Percentiles rank a stretch among this genome's conserved stretches.
These are phyloP conservation scores for Parascedosporium putredinis DNA, from an alignment of 2,329 filamentous ascomycete genomes.

Conservation along the genomic window DNA sequence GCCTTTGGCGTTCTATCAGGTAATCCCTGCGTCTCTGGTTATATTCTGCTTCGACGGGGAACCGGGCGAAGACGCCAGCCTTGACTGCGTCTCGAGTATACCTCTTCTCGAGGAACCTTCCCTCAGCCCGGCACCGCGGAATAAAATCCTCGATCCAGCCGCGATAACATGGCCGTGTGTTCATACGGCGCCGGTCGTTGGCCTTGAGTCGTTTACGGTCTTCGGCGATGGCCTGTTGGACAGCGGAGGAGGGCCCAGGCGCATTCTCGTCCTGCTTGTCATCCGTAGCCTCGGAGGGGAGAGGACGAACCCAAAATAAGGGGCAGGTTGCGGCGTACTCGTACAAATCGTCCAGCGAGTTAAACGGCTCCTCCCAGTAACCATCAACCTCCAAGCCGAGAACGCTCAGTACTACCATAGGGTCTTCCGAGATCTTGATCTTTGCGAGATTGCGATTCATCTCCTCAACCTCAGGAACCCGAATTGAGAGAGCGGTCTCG, in stretches of 20 bases:
- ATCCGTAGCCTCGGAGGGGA: neutral
- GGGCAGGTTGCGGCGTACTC: conserved; percentile 47
- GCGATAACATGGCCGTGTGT: conserved; percentile 44
- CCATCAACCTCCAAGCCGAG: conserved; percentile 41
- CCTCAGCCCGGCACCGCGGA: conserved; percentile 35
- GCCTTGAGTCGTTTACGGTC: conserved; percentile 30
- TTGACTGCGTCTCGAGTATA: conserved; percentile 35
- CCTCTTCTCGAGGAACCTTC: conserved; percentile 20
- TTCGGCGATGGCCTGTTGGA: conserved; percentile 20
- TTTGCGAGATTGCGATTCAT: conserved; percentile 44
- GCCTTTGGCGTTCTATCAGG: conserved; percentile 26
- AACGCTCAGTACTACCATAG: conserved; percentile 47
- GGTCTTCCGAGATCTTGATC: conserved; percentile 50
- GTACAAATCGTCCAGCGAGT: conserved; percentile 44
- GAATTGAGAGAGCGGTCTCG: conserved; percentile 52
- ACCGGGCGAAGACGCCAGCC: conserved; percentile 40
- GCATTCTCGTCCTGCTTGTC: neutral
- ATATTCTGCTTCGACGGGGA: conserved; percentile 36
- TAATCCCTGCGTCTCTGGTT: conserved; percentile 29
- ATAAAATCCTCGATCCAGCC: conserved; percentile 54
- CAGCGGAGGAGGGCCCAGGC: conserved; percentile 10
- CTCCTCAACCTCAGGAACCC: conserved; percentile 57
- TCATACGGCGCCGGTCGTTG: conserved; percentile 48
- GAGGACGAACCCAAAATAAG: conserved; percentile 38
- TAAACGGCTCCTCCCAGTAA: conserved; percentile 47